A percentile compares a stretch with the other conserved stretches of the same genome.
These are phyloP conservation scores for Russula lepida DNA, from an alignment of 768 basidiomycete species.

Conservation along the genomic window DNA sequence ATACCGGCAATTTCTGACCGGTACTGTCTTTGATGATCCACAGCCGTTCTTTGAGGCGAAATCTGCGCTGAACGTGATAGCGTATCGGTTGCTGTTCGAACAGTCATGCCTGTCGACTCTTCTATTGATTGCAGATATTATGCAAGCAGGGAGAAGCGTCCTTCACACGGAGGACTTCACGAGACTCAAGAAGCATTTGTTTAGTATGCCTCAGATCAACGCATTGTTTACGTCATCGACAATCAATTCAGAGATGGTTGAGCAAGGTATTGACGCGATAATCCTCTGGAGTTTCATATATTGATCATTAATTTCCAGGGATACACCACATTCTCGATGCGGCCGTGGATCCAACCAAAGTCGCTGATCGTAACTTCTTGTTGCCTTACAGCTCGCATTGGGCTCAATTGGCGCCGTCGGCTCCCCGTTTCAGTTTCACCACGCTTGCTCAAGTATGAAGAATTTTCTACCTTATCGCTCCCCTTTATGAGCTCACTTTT, in stretches of 20 bases:
- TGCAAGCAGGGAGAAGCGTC: not conserved
- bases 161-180: constrained; percentile 1
- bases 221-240: constrained; percentile 3
- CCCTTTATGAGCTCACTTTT: not conserved
- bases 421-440: not conserved
- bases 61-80: constrained; percentile 6
- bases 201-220: constrained; percentile 1
- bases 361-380: constrained; percentile 8
- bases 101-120: not conserved
- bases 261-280: constrained; percentile 4
- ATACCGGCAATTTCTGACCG: constrained; percentile 5
- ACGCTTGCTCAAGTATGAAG: constrained; percentile 6
- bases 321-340: constrained; percentile 4
- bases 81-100: not conserved
- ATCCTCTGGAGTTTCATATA: not conserved
- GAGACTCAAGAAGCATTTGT: constrained; percentile 11
- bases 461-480: no score
- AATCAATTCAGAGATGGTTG: not conserved
- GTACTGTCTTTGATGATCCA: constrained; percentile 2
- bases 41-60: constrained; percentile 9
- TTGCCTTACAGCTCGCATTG: constrained; percentile 2
- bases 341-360: not conserved
- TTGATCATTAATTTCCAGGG: not conserved
- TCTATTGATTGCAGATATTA: constrained; percentile 8
- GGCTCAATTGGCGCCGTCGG: constrained; percentile 14